A percentile compares a stretch with the other conserved stretches of the same genome.
Conservation (phyloP, 2,329 filamentous ascomycete genomes). For the Septoria linicola region DNA sequence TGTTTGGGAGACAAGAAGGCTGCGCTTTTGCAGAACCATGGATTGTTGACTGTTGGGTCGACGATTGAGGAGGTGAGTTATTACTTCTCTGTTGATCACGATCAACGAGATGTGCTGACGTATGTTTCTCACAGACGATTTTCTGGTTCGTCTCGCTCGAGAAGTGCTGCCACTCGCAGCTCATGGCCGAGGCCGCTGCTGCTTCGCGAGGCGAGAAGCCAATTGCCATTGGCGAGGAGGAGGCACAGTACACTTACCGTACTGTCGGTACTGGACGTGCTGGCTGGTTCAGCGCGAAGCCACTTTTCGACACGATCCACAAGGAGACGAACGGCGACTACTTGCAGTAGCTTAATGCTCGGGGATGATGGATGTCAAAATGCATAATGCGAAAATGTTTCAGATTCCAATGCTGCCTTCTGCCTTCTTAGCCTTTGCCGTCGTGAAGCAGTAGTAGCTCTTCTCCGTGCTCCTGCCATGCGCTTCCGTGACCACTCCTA, state of each 20-base stretch:
- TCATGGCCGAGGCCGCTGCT: conserved; percentile 59
- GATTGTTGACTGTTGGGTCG: conserved; percentile 46
- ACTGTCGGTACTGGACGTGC: conserved; percentile 60
- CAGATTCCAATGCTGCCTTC: too few relatives aligned
- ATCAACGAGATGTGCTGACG: background rate
- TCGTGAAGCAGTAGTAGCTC: too few relatives aligned
- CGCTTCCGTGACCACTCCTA: too few relatives aligned
- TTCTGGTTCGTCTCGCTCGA: conserved; percentile 47
- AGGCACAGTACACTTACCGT: conserved; percentile 67
- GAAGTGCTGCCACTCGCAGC: conserved; percentile 43
- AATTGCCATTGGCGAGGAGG: conserved; percentile 65
- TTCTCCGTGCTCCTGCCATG: too few relatives aligned
- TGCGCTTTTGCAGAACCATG: conserved; percentile 47
- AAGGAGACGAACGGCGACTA: conserved; percentile 60
- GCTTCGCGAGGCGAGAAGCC: conserved; percentile 62
- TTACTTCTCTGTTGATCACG: background rate
- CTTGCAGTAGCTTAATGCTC: conserved; percentile 38
- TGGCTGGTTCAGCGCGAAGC: conserved; percentile 71
- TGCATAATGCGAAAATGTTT: too few relatives aligned
- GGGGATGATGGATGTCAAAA: too few relatives aligned
- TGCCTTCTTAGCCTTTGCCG: too few relatives aligned
- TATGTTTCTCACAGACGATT: background rate
- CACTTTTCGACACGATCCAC: conserved; percentile 68
- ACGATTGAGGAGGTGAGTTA: conserved; percentile 41
- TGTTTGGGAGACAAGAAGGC: conserved; percentile 44